These are phyloP conservation scores for Candida dendrica DNA, from an alignment of 805 yeast genomes.

Conservation along the genomic window DNA sequence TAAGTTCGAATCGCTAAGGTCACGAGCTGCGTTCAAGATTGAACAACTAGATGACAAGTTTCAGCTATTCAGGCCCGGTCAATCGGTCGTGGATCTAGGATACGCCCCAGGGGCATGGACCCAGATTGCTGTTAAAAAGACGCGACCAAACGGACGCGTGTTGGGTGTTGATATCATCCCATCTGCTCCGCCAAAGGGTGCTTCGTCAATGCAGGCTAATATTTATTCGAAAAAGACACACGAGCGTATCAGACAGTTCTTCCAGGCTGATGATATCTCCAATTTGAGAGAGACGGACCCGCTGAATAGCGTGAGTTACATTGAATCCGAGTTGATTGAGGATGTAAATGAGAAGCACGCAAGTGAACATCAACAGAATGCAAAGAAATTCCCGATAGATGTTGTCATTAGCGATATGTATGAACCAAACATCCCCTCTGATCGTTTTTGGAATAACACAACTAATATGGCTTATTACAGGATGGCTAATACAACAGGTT, in stretches of 20 bases:
- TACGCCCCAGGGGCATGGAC: constrained; percentile 96
- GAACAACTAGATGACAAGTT: constrained; percentile 65
- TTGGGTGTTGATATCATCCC: constrained; percentile 81
- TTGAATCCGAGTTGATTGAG: constrained; percentile 20
- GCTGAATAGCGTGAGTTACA: constrained; percentile 20
- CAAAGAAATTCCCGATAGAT: constrained; percentile 40
- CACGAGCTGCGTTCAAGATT: constrained; percentile 89
- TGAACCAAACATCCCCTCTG: constrained; percentile 50
- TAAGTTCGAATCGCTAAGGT: constrained; percentile 49
- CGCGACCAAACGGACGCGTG: constrained; percentile 45
- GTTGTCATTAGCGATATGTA: constrained; percentile 78
- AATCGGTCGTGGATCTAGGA: constrained; percentile 77
- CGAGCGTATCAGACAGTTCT: constrained; percentile 42
- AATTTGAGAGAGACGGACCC: background rate
- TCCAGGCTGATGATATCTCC: constrained; percentile 17
- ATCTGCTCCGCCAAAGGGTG: constrained; percentile 74
- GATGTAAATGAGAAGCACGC: constrained; percentile 3
- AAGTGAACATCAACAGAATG: constrained; percentile 5
- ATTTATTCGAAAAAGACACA: constrained; percentile 67
- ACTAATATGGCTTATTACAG: constrained; percentile 77
- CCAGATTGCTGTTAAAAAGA: constrained; percentile 62
- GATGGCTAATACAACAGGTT: constrained; percentile 91
- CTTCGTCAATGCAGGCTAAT: constrained; percentile 78
- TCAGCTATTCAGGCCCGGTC: constrained; percentile 46
- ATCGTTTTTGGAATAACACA: constrained; percentile 51